Conservation (phyloP, 2,329 filamentous ascomycete genomes). For the Aureobasidium musti region DNA sequence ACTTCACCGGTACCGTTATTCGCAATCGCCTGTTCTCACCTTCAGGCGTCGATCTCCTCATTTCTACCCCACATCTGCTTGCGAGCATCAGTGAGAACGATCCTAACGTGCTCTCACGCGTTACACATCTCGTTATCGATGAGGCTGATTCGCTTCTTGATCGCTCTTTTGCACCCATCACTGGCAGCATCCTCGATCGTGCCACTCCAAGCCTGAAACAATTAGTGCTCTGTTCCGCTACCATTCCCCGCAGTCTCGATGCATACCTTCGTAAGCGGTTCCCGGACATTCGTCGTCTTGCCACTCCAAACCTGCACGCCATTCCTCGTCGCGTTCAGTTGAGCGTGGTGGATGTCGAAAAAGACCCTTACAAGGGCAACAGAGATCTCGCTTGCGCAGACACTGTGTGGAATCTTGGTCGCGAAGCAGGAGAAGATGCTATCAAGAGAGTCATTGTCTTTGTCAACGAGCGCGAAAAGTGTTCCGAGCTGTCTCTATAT, state of each 20-base stretch:
- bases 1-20: slow-evolving; percentile 74
- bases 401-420: slow-evolving; percentile 89
- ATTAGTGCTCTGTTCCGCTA: slow-evolving; percentile 91
- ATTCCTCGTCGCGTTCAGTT: slow-evolving; percentile 94
- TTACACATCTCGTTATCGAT: slow-evolving; percentile 85
- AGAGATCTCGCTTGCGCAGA: slow-evolving; percentile 92
- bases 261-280: slow-evolving; percentile 78
- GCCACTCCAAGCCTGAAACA: slow-evolving; percentile 79
- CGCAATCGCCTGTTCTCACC: slow-evolving; percentile 80
- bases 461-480: slow-evolving; percentile 92
- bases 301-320: slow-evolving; percentile 93
- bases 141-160: slow-evolving; percentile 97
- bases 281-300: slow-evolving; percentile 79
- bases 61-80: slow-evolving; percentile 87
- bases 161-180: slow-evolving; percentile 83
- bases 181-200: slow-evolving; percentile 78
- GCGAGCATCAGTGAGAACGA: slow-evolving; percentile 84
- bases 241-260: slow-evolving; percentile 88
- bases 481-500: slow-evolving; percentile 76
- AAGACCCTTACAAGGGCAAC: slow-evolving; percentile 91
- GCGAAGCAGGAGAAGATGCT: slow-evolving; percentile 62
- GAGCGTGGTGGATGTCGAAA: slow-evolving; percentile 86
- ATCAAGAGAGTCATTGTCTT: slow-evolving; percentile 90
- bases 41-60: slow-evolving; percentile 77
- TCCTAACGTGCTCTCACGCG: slow-evolving; percentile 88